Evolutionary conservation across 176 grass and related monocot species (phyloP), one percentile per base, ranked within the genome.

Genomic region (Rhynchospora breviuscula): DNA sequence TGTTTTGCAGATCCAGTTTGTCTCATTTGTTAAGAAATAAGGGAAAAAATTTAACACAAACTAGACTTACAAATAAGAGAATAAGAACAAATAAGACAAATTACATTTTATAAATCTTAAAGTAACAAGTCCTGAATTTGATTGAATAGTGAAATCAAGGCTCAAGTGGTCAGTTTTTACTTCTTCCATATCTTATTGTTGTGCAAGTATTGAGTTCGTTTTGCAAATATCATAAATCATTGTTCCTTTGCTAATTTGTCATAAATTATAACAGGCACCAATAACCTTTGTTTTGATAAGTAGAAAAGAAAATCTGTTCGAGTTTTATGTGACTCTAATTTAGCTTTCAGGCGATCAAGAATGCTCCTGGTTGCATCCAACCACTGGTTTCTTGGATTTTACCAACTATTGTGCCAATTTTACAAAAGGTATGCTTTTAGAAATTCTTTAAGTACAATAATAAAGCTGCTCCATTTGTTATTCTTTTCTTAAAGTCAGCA

Each of bases 331-430:
- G 75, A 90, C 67, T 83, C 67, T 59, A 85, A 60, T 84, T 85
- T 89, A 84, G 89, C 87, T 91, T 94, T 86, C 89, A 98, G 95
- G 92, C 91, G 54, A 91, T 98, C 84, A 98, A 98, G 90, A 91
- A 88, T 85, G 88, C 95, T 93, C 90, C 90, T 70, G 87, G 90
- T 72, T 98, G 95, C 40, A 85, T 98, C 85, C 84, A 90, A 35
- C 86, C 91, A 0, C 87, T 98, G 85, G 89, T 98, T 21, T 89
- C 87, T 29, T 90, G 95, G 63, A 89, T 98, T 84, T 88, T 98
- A 47, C 95, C 92, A 51, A 88, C 86, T 13, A 87, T 95, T 84
- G 86, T 85, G 80, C 84, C 95, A 81, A 94, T 98, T 83, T 84
- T 98, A 72, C 85, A 66, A 66, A 94, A 94, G 82, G 95, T 91